These are phyloP conservation scores for Penicillium taxi DNA, from an alignment of 495 filamentous ascomycete genomes.

Conservation along the genomic window DNA sequence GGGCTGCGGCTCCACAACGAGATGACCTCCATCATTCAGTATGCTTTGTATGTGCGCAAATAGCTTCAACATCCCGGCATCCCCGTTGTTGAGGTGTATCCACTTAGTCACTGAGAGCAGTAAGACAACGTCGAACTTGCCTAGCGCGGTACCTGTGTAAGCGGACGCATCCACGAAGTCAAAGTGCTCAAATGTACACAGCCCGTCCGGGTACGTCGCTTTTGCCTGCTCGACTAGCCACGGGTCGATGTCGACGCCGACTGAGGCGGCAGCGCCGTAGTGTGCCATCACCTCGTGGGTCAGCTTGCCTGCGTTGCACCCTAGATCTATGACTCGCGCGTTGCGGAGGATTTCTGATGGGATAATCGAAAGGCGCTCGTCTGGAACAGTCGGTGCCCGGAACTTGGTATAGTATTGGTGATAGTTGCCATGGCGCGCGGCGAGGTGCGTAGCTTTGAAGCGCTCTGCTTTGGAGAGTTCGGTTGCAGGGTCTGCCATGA, in stretches of 20 bases:
- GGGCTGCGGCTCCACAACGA: slow-evolving; percentile 24
- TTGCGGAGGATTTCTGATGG: slow-evolving; percentile 21
- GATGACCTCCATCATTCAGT: slow-evolving; percentile 21
- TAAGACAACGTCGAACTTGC: slow-evolving; percentile 24
- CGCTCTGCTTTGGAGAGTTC: slow-evolving; percentile 23
- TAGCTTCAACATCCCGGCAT: slow-evolving; percentile 19
- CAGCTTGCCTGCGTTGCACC: slow-evolving; percentile 24
- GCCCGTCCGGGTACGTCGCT: slow-evolving; percentile 20
- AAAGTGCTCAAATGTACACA: slow-evolving; percentile 25
- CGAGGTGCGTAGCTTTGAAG: slow-evolving; percentile 27
- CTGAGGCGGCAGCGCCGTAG: slow-evolving; percentile 18
- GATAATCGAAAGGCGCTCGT: slow-evolving; percentile 24
- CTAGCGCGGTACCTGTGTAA: slow-evolving; percentile 36
- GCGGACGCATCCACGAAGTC: slow-evolving; percentile 47
- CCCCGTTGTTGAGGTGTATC: slow-evolving; percentile 24
- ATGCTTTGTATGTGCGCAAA: slow-evolving; percentile 21
- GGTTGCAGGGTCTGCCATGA: slow-evolving; percentile 18
- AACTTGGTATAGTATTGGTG: slow-evolving; percentile 28
- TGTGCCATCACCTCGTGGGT: slow-evolving; percentile 21
- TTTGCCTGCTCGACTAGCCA: slow-evolving; percentile 25
- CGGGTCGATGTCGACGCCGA: slow-evolving; percentile 25
- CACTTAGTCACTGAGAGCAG: slow-evolving; percentile 25
- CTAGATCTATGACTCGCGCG: slow-evolving; percentile 23
- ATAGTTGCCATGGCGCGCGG: slow-evolving; percentile 25
- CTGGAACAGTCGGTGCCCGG: slow-evolving; percentile 20